A percentile compares a stretch with the other conserved stretches of the same genome.
Evolutionary conservation across 805 yeast genomes (phyloP).

Genomic region (Nakazawaea ernobii): DNA sequence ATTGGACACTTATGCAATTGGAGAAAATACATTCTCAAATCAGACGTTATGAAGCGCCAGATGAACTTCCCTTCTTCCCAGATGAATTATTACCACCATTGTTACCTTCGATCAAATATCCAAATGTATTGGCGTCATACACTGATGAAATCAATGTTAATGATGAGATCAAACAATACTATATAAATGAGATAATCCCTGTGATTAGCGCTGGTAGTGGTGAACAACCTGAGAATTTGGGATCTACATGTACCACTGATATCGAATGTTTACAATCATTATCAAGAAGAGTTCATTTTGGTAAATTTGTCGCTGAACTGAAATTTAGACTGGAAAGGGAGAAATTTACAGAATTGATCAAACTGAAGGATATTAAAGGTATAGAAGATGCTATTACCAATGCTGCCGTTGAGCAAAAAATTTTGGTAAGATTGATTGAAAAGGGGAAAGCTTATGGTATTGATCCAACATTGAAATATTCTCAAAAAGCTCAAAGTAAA

Average conservation of each 20-base stretch:
- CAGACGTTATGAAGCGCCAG: constrained; percentile 91
- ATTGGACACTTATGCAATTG: constrained; percentile 73
- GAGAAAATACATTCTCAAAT: constrained; percentile 76
- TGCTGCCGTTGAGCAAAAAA: constrained; percentile 77
- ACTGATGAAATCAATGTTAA: constrained; percentile 74
- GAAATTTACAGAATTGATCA: constrained; percentile 58
- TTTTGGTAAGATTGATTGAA: constrained; percentile 66
- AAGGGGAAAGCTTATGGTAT: constrained; percentile 87
- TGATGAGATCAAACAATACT: constrained; percentile 56
- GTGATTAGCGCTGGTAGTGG: constrained; percentile 57
- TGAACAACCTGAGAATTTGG: constrained; percentile 81
- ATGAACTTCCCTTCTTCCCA: constrained; percentile 88
- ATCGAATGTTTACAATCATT: constrained; percentile 83
- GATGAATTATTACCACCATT: constrained; percentile 53
- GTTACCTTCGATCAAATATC: constrained; percentile 77
- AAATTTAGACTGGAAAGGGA: constrained; percentile 71
- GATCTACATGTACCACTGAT: constrained; percentile 81
- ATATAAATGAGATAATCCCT: constrained; percentile 73
- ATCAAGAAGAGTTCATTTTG: constrained; percentile 92
- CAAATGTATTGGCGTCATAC: constrained; percentile 70
- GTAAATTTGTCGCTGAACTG: constrained; percentile 96
- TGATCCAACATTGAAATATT: constrained; percentile 74
- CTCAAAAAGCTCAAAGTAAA: constrained; percentile 64
- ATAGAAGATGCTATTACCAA: constrained; percentile 83
- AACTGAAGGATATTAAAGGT: constrained; percentile 59